Percentiles rank a stretch among this genome's conserved stretches.
These are phyloP conservation scores for Schwanniomyces pseudopolymorphus DNA, from an alignment of 805 yeast species.

Conservation along the genomic window DNA sequence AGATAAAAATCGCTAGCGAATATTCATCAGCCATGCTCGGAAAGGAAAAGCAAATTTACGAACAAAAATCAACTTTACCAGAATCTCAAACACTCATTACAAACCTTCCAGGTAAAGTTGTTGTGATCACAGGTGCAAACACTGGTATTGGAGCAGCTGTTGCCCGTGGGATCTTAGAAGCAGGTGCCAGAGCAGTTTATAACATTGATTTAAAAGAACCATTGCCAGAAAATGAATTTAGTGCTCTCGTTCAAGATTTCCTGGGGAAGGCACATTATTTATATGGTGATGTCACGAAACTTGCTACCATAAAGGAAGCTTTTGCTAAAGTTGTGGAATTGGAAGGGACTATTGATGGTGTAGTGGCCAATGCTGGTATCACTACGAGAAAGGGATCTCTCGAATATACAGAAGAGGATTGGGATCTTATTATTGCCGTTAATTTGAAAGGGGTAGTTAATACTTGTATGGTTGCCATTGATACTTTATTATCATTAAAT, in stretches of 20 bases:
- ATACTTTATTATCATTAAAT: conserved; percentile 15
- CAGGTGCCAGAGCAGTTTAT: conserved; percentile 36
- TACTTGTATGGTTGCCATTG: conserved; percentile 5
- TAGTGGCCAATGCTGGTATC: conserved; percentile 36
- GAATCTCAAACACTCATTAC: conserved; percentile 1
- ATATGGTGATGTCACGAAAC: conserved; percentile 21
- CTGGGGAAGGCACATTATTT: conserved; percentile 21
- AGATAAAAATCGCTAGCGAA: neutral
- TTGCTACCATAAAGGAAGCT: conserved; percentile 18
- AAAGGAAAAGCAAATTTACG: conserved; percentile 9
- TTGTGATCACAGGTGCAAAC: conserved; percentile 53
- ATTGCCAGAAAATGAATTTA: conserved; percentile 24
- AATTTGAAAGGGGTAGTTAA: conserved; percentile 27
- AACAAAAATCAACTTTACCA: conserved; percentile 6
- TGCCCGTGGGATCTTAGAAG: conserved; percentile 51
- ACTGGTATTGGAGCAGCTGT: conserved; percentile 58
- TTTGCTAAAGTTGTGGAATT: conserved; percentile 3
- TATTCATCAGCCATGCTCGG: conserved; percentile 4
- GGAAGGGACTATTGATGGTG: conserved; percentile 26
- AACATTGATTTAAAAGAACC: conserved; percentile 34
- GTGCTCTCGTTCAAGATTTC: conserved; percentile 17
- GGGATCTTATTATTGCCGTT: conserved; percentile 30
- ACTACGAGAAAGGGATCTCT: conserved; percentile 30
- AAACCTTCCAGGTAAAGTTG: conserved; percentile 36
- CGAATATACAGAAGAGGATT: conserved; percentile 23